These are phyloP conservation scores for Edaphochlamys debaryana DNA, from an alignment of 139 green algal species.

Conservation along the genomic window DNA sequence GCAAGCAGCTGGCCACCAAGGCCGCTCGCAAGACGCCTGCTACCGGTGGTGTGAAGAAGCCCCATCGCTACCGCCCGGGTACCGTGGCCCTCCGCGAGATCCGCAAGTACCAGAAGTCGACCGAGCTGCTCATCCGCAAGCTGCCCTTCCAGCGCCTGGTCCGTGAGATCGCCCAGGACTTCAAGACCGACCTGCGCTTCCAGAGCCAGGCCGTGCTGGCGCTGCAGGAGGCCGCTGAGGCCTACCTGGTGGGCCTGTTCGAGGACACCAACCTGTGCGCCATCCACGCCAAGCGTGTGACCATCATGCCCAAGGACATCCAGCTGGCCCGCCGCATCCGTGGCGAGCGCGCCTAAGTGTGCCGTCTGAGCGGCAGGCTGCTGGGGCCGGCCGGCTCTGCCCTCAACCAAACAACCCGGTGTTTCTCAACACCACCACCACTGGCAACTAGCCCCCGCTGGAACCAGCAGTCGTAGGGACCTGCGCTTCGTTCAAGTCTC, in stretches of 20 bases:
- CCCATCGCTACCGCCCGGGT: slow-evolving; percentile 88
- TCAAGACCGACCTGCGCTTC: slow-evolving; percentile 99
- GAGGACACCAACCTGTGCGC: too few relatives aligned
- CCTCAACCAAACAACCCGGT: too few relatives aligned
- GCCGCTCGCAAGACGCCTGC: slow-evolving; percentile 88
- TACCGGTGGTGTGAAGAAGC: slow-evolving; percentile 92
- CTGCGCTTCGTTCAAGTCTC: too few relatives aligned
- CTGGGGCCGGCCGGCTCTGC: too few relatives aligned
- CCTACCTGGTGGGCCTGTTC: too few relatives aligned
- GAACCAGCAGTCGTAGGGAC: too few relatives aligned
- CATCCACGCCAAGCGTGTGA: slow-evolving; percentile 81
- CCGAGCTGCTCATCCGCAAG: slow-evolving; percentile 95
- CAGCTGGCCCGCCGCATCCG: slow-evolving; percentile 63
- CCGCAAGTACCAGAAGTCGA: slow-evolving; percentile 95
- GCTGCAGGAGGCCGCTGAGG: slow-evolving; percentile 58
- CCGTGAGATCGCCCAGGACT: slow-evolving; percentile 98
- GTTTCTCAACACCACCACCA: too few relatives aligned
- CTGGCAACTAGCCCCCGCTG: too few relatives aligned
- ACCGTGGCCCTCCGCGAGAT: slow-evolving; percentile 94
- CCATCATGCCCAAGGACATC: slow-evolving; percentile 71
- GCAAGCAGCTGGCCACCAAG: slow-evolving; percentile 93
- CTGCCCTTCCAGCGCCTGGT: slow-evolving; percentile 96
- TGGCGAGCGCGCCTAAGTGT: slow-evolving; percentile 48
- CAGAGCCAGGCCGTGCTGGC: slow-evolving; percentile 91
- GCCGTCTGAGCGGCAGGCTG: too few relatives aligned